These are phyloP conservation scores for Ophiocordyceps camponoti-saundersi DNA, from an alignment of 2,329 filamentous ascomycete species.

Conservation along the genomic window DNA sequence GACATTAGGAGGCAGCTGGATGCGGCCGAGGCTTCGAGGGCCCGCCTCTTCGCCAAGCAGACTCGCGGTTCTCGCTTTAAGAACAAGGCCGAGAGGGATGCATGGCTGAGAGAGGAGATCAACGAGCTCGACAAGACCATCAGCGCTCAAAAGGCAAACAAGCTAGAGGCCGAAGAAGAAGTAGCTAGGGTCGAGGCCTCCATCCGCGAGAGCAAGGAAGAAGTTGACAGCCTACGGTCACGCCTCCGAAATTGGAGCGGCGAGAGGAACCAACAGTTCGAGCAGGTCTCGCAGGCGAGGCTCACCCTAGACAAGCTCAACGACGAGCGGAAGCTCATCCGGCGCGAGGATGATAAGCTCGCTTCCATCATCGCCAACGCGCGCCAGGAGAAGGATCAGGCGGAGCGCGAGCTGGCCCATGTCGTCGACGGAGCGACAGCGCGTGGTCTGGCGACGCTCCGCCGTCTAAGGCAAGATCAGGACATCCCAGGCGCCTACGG, in stretches of 20 bases:
- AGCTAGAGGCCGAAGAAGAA: conserved; percentile 71
- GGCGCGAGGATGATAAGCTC: conserved; percentile 78
- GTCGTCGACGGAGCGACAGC: conserved; percentile 84
- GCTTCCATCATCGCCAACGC: conserved; percentile 62
- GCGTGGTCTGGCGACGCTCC: conserved; percentile 71
- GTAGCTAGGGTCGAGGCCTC: conserved; percentile 53
- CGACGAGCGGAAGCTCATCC: conserved; percentile 75
- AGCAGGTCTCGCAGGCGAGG: conserved; percentile 60
- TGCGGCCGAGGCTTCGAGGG: conserved; percentile 55
- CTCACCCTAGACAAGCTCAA: conserved; percentile 63
- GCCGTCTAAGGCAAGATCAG: conserved; percentile 62
- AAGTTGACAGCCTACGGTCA: conserved; percentile 52
- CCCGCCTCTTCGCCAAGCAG: conserved; percentile 82
- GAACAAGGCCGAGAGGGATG: conserved; percentile 76
- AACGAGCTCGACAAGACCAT: conserved; percentile 62
- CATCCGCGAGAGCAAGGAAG: conserved; percentile 55
- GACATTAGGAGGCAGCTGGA: conserved; percentile 56
- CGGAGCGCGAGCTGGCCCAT: conserved; percentile 61
- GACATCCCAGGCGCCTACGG: conserved; percentile 80
- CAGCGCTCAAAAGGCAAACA: conserved; percentile 66
- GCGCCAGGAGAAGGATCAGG: conserved; percentile 57
- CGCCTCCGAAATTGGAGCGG: conserved; percentile 66
- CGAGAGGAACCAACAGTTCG: conserved; percentile 53
- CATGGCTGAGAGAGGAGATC: conserved; percentile 66
- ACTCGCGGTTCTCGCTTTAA: conserved; percentile 74